phyloP scores from a whole-genome alignment of 192 early-diverging fungal species.

The Nowakowskiella sp. region DNA sequence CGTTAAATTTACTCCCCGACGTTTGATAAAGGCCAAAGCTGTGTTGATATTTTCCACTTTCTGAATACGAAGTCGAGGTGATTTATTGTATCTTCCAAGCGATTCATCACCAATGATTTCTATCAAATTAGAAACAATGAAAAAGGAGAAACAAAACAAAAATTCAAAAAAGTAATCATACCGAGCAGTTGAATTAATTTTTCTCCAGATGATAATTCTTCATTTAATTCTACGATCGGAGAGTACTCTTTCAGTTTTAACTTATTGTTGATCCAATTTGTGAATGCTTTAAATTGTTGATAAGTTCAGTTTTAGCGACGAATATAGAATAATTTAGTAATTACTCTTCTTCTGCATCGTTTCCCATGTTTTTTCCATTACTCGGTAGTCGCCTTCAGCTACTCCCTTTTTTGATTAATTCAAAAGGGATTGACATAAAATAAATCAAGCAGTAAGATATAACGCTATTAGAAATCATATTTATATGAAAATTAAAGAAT shows the following conservation, averaged over 20 bases:
- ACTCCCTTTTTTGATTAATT: too few relatives aligned
- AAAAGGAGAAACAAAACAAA: conserved; percentile 1
- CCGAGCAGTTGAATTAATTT: conserved; percentile 61
- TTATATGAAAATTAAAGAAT: too few relatives aligned
- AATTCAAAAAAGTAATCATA: conserved; percentile 12
- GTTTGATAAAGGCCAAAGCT: conserved; percentile 85
- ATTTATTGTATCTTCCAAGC: conserved; percentile 78
- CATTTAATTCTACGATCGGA: conserved; percentile 38
- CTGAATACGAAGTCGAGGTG: conserved; percentile 87
- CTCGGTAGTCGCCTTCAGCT: too few relatives aligned
- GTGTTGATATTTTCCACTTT: conserved; percentile 93
- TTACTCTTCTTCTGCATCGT: conserved; percentile 86
- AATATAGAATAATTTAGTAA: neutral
- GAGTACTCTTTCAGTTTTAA: conserved; percentile 23
- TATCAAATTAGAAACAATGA: conserved; percentile 24
- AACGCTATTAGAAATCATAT: too few relatives aligned
- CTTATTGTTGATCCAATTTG: conserved; percentile 60
- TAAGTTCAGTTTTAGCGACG: neutral
- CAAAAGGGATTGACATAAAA: too few relatives aligned
- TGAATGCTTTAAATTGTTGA: conserved; percentile 47
- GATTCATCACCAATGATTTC: conserved; percentile 92
- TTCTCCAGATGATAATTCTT: conserved; percentile 58
- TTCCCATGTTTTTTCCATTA: conserved; percentile 80
- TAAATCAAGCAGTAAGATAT: too few relatives aligned
- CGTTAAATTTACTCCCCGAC: conserved; percentile 75